Evolutionary conservation across 2,329 filamentous ascomycete species (phyloP).

Genomic region (Diaporthe caulivora): DNA sequence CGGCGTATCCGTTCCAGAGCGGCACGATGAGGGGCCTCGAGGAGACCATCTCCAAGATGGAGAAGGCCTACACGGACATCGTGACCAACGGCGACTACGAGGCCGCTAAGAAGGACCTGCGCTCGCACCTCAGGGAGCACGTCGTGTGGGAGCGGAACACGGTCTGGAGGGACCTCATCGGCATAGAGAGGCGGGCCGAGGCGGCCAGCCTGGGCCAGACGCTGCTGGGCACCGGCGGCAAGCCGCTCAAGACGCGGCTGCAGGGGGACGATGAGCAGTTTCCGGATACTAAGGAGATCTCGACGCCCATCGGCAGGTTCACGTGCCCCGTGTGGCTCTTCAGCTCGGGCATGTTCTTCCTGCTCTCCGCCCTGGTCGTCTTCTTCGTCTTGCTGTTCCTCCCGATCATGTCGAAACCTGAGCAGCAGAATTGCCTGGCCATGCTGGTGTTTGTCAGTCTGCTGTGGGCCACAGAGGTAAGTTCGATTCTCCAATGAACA

Average conservation of each 20-base stretch:
- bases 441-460: constrained; percentile 94
- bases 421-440: constrained; percentile 96
- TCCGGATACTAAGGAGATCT: constrained; percentile 74
- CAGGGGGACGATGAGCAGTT: constrained; percentile 86
- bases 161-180: constrained; percentile 99
- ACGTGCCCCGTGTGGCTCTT: constrained; percentile 85
- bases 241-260: constrained; percentile 75
- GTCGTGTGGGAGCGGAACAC: constrained; percentile 99
- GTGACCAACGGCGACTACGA: constrained; percentile 85
- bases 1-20: constrained; percentile 84
- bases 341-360: constrained; percentile 82
- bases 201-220: constrained; percentile 91
- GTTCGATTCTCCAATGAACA: background rate
- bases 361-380: constrained; percentile 77
- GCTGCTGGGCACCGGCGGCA: constrained; percentile 80
- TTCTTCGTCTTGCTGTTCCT: constrained; percentile 81
- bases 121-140: constrained; percentile 92
- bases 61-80: constrained; percentile 82
- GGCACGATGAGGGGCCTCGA: constrained; percentile 79
- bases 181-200: constrained; percentile 94
- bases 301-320: constrained; percentile 84
- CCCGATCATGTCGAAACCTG: constrained; percentile 86
- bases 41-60: constrained; percentile 79
- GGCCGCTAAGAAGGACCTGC: constrained; percentile 84
- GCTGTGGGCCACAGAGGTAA: constrained; percentile 94